Conservation (phyloP, 768 basidiomycete genomes). For the Tulasnella sp. region DNA sequence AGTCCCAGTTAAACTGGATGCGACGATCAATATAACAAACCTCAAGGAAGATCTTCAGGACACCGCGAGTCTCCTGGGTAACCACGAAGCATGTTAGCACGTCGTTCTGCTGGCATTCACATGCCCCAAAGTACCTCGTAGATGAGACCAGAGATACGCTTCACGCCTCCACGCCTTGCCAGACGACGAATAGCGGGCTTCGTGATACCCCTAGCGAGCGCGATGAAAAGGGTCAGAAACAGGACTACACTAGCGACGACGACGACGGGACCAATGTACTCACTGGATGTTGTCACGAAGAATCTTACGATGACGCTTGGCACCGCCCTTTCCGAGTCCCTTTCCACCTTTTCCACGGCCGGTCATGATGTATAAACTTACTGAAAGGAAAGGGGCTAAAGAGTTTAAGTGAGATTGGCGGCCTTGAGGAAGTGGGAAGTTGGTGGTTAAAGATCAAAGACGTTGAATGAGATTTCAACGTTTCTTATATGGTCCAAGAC, state of each 20-base stretch:
- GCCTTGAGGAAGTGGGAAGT: neutral
- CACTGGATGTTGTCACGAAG: constrained; percentile 26
- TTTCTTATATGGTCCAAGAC: too few species aligned
- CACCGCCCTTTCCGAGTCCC: constrained; percentile 38
- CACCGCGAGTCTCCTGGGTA: constrained; percentile 35
- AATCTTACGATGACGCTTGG: constrained; percentile 36
- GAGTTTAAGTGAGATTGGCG: neutral
- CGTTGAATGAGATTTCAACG: too few species aligned
- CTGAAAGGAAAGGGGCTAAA: constrained; percentile 5
- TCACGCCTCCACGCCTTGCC: constrained; percentile 39
- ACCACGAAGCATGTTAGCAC: neutral
- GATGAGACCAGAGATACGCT: constrained; percentile 35
- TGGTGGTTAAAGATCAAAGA: constrained; percentile 3
- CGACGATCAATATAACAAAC: constrained; percentile 15
- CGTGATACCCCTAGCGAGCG: constrained; percentile 37
- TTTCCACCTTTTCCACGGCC: constrained; percentile 73
- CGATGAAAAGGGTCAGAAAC: constrained; percentile 19
- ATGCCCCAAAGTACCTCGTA: constrained; percentile 22
- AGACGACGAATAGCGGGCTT: constrained; percentile 41
- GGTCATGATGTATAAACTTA: constrained; percentile 42
- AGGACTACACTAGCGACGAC: neutral
- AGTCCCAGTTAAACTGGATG: neutral
- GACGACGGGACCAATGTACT: neutral
- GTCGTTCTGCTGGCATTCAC: neutral
- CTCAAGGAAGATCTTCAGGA: constrained; percentile 37